Evolutionary conservation across 441 rosid genomes (phyloP).

Genomic region (Gossypium schwendimanii): DNA sequence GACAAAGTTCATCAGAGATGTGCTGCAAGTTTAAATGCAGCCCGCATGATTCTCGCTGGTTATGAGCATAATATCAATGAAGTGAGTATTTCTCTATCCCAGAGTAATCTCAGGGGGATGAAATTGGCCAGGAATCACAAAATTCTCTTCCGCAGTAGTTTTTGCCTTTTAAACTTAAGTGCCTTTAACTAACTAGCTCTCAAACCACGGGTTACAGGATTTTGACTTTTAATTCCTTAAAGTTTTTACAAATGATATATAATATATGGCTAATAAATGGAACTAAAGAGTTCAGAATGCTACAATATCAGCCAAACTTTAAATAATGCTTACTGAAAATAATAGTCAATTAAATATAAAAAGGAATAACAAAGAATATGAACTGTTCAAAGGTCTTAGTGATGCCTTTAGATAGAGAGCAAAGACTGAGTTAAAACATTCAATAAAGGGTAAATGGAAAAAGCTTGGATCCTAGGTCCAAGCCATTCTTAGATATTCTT

Average conservation of each 20-base stretch:
- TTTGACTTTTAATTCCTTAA: not conserved
- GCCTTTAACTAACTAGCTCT: not conserved
- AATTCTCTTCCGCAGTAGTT: not conserved
- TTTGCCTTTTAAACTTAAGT: not conserved
- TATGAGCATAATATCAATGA: conserved; percentile 92
- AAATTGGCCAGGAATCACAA: conserved; percentile 4
- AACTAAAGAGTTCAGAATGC: not conserved
- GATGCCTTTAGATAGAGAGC: no score
- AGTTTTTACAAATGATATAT: not conserved
- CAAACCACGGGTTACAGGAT: not conserved
- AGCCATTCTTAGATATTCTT: not conserved
- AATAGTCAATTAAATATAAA: conserved; percentile 62
- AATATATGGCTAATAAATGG: no score
- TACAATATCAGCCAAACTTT: not conserved
- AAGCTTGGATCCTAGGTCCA: no score
- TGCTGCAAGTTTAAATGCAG: conserved; percentile 91
- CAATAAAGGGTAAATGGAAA: no score
- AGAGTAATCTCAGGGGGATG: not conserved
- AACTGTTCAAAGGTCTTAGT: no score
- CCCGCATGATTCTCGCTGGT: conserved; percentile 98
- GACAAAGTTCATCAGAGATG: conserved; percentile 99
- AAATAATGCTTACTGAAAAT: not conserved
- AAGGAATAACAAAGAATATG: conserved; percentile 36
- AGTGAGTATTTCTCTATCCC: conserved; percentile 36
- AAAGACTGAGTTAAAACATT: no score